A percentile compares a stretch with the other conserved stretches of the same genome.
Conservation (phyloP, 805 yeast genomes). For the Naumovozyma dairenensis region DNA sequence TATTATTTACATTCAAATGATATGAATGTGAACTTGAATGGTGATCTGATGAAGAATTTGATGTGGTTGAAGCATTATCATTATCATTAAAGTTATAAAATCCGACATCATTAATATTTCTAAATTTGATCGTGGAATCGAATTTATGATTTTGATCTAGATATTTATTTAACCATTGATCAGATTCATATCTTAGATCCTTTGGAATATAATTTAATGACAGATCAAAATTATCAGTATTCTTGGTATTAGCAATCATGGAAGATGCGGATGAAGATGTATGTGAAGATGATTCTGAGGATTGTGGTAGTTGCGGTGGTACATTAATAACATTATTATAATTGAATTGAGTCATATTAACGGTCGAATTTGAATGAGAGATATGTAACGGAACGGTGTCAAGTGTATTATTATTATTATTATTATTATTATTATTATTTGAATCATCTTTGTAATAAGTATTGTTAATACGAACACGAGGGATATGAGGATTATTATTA, state of each 20-base stretch:
- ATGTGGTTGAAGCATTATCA: neutral
- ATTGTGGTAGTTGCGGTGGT: too few relatives aligned
- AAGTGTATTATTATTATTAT: neutral
- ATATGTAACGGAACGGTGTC: too few relatives aligned
- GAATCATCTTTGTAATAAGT: too few relatives aligned
- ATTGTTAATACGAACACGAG: neutral
- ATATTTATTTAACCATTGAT: slow-evolving; percentile 9
- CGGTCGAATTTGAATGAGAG: too few relatives aligned
- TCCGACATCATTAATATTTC: slow-evolving; percentile 47
- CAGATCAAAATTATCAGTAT: neutral
- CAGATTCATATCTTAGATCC: too few relatives aligned
- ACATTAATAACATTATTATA: too few relatives aligned
- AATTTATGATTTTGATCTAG: slow-evolving; percentile 2
- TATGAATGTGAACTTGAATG: too few relatives aligned
- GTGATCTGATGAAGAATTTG: slow-evolving; percentile 27
- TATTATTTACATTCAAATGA: neutral
- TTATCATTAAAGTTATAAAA: slow-evolving; percentile 24
- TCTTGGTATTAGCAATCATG: neutral
- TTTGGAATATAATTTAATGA: too few relatives aligned
- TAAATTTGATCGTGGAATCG: slow-evolving; percentile 10
- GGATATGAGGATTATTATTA: slow-evolving; percentile 6
- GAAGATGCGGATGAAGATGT: too few relatives aligned
- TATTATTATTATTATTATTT: neutral
- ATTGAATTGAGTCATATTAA: too few relatives aligned
- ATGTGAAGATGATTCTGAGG: too few relatives aligned